Conservation (phyloP, 2,329 filamentous ascomycete species). For the Exserohilum rostratum region DNA sequence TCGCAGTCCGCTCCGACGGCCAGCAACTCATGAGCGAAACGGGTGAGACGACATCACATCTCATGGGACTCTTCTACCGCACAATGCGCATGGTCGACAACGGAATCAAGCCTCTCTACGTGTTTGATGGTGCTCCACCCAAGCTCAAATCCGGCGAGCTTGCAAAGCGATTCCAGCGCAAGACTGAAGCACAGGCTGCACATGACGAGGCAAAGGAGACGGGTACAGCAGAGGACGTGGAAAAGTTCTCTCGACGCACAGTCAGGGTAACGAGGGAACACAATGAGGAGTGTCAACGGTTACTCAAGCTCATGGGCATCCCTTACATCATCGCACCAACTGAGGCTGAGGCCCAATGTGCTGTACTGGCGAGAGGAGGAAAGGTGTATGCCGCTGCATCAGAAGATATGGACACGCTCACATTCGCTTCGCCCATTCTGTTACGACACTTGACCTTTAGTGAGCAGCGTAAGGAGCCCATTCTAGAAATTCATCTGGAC, state of each 20-base stretch:
- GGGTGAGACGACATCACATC: constrained; percentile 94
- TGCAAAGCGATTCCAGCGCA: constrained; percentile 93
- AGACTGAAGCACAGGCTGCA: constrained; percentile 86
- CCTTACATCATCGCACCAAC: constrained; percentile 95
- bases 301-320: constrained; percentile 94
- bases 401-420: constrained; percentile 98
- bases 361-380: constrained; percentile 82
- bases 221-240: constrained; percentile 94
- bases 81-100: constrained; percentile 98
- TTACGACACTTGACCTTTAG: constrained; percentile 94
- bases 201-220: constrained; percentile 97
- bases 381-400: constrained; percentile 97
- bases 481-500: constrained; percentile 90
- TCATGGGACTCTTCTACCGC: constrained; percentile 99
- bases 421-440: constrained; percentile 90
- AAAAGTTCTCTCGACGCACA: constrained; percentile 93
- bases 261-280: constrained; percentile 96
- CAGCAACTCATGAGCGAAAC: constrained; percentile 95
- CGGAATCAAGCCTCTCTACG: constrained; percentile 97
- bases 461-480: constrained; percentile 96
- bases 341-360: constrained; percentile 96
- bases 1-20: constrained; percentile 94
- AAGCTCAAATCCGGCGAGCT: constrained; percentile 98
- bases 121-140: constrained; percentile 95
- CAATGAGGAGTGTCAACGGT: constrained; percentile 88